Conservation (phyloP, 192 early-diverging fungal genomes). For the Ambispora gerdemannii region DNA sequence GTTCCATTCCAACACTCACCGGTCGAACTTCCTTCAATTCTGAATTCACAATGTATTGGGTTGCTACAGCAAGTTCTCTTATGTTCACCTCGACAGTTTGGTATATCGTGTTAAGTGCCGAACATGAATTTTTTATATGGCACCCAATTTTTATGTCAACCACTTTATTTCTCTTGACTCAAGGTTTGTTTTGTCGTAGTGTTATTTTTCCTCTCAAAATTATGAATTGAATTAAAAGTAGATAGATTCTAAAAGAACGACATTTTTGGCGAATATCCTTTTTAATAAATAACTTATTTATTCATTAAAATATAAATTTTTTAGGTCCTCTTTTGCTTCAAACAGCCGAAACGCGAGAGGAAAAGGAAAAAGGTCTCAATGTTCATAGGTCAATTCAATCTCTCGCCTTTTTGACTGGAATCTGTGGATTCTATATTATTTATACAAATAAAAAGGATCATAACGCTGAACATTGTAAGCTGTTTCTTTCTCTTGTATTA, state of each 20-base stretch:
- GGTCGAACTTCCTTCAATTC: slow-evolving; percentile 3
- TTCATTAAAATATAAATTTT: neutral
- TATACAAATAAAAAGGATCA: slow-evolving; percentile 31
- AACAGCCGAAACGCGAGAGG: slow-evolving; percentile 30
- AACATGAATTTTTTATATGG: slow-evolving; percentile 33
- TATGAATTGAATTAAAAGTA: neutral
- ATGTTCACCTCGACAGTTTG: slow-evolving; percentile 33
- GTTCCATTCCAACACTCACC: neutral
- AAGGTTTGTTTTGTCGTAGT: slow-evolving; percentile 34
- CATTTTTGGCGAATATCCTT: too few relatives aligned
- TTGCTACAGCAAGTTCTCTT: slow-evolving; percentile 21
- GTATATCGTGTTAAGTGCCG: slow-evolving; percentile 23
- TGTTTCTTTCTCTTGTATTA: neutral
- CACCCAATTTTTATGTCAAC: slow-evolving; percentile 36
- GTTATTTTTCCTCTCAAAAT: neutral
- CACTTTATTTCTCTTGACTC: slow-evolving; percentile 29
- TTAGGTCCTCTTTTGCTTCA: slow-evolving; percentile 37
- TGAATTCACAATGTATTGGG: slow-evolving; percentile 3
- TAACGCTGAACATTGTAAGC: slow-evolving; percentile 35
- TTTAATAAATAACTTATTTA: too few relatives aligned
- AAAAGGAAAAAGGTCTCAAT: slow-evolving; percentile 33
- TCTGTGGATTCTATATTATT: slow-evolving; percentile 31
- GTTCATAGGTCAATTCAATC: slow-evolving; percentile 34
- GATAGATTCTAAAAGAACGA: neutral
- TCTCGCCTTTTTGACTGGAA: slow-evolving; percentile 22